These are phyloP conservation scores for Pterocarpus macrocarpus DNA, from an alignment of 306 rosid species.

Conservation along the genomic window DNA sequence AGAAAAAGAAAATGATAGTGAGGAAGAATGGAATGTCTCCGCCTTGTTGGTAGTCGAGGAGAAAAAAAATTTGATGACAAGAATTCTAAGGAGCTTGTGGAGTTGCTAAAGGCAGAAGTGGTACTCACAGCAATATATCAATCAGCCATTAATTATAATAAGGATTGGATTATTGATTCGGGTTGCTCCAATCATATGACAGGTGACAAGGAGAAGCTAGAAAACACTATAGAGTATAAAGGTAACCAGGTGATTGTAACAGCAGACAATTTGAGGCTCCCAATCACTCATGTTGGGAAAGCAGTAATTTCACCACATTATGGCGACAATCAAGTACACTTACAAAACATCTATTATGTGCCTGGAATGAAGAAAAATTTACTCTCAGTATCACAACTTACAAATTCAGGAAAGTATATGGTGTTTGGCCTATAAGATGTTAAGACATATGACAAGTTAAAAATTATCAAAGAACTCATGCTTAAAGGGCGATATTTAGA, in stretches of 20 bases:
- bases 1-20: too few species aligned
- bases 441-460: neutral
- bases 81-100: neutral
- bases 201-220: neutral
- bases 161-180: neutral
- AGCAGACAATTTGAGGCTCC: neutral
- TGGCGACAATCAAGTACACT: too few species aligned
- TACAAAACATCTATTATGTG: too few species aligned
- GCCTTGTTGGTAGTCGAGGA: too few species aligned
- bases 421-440: neutral
- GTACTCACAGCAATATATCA: neutral
- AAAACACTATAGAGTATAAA: neutral
- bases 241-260: neutral
- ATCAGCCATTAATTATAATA: neutral
- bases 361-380: neutral
- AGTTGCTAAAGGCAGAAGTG: neutral
- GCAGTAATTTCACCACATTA: too few species aligned
- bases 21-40: neutral
- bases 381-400: neutral
- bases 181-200: neutral
- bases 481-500: neutral
- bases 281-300: too few species aligned
- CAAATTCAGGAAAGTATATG: too few species aligned
- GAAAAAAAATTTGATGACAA: neutral
- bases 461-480: neutral